These are phyloP conservation scores for Macrotyloma uniflorum DNA, from an alignment of 306 rosid genomes.

Conservation along the genomic window DNA sequence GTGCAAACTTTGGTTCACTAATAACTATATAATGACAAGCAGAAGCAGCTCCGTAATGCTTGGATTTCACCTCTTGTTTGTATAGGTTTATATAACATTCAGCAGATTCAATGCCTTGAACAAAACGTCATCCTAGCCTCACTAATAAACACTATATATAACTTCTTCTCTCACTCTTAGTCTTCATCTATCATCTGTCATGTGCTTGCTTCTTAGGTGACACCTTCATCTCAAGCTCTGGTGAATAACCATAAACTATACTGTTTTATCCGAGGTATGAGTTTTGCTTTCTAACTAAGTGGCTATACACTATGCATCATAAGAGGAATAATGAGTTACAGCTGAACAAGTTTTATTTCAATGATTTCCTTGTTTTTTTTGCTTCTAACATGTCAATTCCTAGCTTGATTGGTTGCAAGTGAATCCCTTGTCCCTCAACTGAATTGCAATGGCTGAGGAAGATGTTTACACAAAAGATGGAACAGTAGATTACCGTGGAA, in stretches of 20 bases:
- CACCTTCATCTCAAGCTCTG: conserved; percentile 18
- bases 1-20: conserved; percentile 1
- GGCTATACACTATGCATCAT: not conserved
- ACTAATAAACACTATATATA: not conserved
- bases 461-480: conserved; percentile 71
- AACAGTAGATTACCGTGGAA: conserved; percentile 57
- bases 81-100: not conserved
- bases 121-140: conserved; percentile 23
- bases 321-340: not conserved
- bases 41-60: not conserved
- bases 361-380: not conserved
- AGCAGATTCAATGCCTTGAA: conserved; percentile 27
- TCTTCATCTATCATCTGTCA: not conserved
- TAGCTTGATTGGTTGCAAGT: conserved; percentile 13
- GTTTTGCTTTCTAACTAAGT: not conserved
- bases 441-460: conserved; percentile 39
- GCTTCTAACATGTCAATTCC: not conserved
- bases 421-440: conserved; percentile 13
- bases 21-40: not conserved
- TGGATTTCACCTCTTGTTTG: not conserved
- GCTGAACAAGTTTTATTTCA: conserved; percentile 1
- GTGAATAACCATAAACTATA: not conserved
- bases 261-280: not conserved
- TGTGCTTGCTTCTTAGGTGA: conserved; percentile 23
- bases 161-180: not conserved